Conservation (phyloP, 257 asterid genomes). For the Verbena officinalis region DNA sequence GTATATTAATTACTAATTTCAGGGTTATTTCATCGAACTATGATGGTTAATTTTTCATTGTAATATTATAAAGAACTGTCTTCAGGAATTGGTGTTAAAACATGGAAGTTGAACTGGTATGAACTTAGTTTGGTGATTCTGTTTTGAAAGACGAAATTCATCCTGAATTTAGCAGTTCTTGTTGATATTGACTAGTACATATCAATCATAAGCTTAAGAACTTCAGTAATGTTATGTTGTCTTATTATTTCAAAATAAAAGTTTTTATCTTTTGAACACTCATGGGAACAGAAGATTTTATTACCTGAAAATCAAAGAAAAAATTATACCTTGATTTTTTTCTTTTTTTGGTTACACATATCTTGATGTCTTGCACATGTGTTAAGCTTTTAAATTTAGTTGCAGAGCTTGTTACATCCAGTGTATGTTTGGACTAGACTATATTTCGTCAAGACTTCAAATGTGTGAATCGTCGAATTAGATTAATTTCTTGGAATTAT, state of each 20-base stretch:
- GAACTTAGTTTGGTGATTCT: too few relatives aligned
- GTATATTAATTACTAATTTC: not conserved
- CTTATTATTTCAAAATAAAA: not conserved
- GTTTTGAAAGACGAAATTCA: too few relatives aligned
- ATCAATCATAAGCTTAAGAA: too few relatives aligned
- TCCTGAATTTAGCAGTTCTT: too few relatives aligned
- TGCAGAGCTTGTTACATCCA: not conserved
- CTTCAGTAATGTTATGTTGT: too few relatives aligned
- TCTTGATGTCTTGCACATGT: not conserved
- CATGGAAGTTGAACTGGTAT: too few relatives aligned
- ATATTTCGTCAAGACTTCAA: conserved; percentile 3
- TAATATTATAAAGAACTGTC: too few relatives aligned
- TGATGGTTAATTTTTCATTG: too few relatives aligned
- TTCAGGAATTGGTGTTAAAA: too few relatives aligned
- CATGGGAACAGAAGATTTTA: not conserved
- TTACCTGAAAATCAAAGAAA: not conserved
- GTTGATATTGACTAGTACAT: too few relatives aligned
- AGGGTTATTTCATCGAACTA: too few relatives aligned
- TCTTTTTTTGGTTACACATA: not conserved
- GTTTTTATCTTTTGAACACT: not conserved
- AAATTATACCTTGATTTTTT: too few relatives aligned
- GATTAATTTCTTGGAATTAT: conserved; percentile 12
- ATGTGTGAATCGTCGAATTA: not conserved
- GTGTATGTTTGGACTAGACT: not conserved
- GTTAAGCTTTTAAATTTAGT: not conserved